Base-by-base conservation (phyloP, 176 grass and related monocot genomes). In the Aechmea fasciata region DNA sequence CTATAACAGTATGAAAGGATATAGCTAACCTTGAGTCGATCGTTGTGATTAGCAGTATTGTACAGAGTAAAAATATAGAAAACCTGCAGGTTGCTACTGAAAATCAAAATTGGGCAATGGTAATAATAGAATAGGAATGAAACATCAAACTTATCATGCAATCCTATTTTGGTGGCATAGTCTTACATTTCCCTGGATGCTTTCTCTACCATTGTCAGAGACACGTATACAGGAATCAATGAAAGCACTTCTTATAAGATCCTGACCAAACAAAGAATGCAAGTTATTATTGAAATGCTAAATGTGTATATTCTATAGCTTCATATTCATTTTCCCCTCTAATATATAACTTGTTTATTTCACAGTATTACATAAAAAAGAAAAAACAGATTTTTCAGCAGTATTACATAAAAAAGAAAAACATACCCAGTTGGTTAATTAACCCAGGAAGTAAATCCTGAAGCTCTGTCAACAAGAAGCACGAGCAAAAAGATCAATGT, bases 391-490 rank as follows among this genome's bases (percentile, higher is more conserved):
- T 13, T 73, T 11, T 2, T 49, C 11, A 52, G 57, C 18, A 6
- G 53, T n/a, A 18, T n/a, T 57, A 8, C 11, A 57, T 1, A 57
- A 13, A 57, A 57, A 64, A 33, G 49, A 47, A 15, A 54, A 8
- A 6, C 70, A 17, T 89, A 93, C 90, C 86, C 11, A 93, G 64
- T 48, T 93, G 90, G 73, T 86, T 88, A 75, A 93, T 89, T 48
- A 93, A 86, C 25, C 79, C 76, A n/a, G 90, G 90, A 62, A 89
- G 80, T 23, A 93, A 11, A 64, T 93, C 90, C 79, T 93, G 80
- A 10, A 93, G 77, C 57, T 85, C 90, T 93, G 86, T 71, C 53
- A 12, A 79, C 66, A 50, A 53, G 51, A 78, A 77, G n/a, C n/a
- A n/a, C n/a, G n/a, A n/a, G n/a, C n/a, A n/a, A n/a, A n/a, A n/a